Conservation (phyloP, 2,329 filamentous ascomycete genomes). For the Pseudogymnoascus sp. region DNA sequence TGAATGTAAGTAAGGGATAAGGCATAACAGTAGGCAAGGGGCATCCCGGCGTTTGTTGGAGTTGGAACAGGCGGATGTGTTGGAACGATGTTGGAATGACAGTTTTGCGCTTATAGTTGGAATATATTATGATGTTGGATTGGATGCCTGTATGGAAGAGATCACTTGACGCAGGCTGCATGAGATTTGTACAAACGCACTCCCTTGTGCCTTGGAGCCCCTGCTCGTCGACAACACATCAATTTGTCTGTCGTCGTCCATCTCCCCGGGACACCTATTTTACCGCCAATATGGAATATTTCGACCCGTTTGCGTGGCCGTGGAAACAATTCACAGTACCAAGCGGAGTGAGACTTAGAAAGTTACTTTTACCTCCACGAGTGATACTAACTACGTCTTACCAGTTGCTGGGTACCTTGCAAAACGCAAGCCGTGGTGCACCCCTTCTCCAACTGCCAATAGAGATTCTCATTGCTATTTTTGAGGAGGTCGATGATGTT, state of each 20-base stretch:
- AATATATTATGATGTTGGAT: not conserved
- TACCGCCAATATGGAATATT: not conserved
- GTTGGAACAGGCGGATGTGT: not conserved
- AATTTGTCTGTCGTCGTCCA: not conserved
- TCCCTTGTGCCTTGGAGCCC: not conserved
- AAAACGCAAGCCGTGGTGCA: not conserved
- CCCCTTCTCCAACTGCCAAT: not conserved
- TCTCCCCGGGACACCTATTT: not conserved
- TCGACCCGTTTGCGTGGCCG: not conserved
- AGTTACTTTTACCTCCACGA: not conserved
- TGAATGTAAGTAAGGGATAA: not conserved
- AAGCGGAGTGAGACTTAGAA: not conserved
- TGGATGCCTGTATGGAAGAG: not conserved
- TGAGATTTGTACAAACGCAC: not conserved
- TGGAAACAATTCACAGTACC: not conserved
- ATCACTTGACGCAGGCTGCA: not conserved
- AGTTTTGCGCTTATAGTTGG: not conserved
- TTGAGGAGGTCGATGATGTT: not conserved
- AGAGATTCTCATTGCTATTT: not conserved
- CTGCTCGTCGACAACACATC: not conserved
- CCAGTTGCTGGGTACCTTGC: not conserved
- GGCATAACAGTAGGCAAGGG: not conserved
- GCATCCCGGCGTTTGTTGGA: not conserved
- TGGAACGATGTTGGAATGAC: constrained; percentile 1
- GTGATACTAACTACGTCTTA: not conserved